Evolutionary conservation across 306 rosid species (phyloP), one percentile per base, ranked within the genome.

Genomic region (Sicyos edulis): DNA sequence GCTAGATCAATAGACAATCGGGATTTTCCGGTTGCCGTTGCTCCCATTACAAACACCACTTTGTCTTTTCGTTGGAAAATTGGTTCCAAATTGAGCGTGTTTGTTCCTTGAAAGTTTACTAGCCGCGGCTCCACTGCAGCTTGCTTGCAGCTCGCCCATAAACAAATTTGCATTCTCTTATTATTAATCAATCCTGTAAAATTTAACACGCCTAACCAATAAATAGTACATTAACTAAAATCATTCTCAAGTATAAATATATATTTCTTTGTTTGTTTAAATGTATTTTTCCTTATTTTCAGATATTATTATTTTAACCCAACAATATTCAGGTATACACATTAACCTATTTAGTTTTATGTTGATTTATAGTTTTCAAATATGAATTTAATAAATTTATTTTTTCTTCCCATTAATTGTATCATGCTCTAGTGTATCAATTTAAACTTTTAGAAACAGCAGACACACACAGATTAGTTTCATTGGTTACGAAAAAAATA

Each of bases 21-120:
- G 11, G 97, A 85, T 68, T 91, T 91, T 3, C 97, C 97, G 22
- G 85, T 82, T 5, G 89, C 97, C 60, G 97, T 91, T 15, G 97
- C 89, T 0, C 97, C 97, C 83, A 88, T 81, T 14, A 91, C 79
- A 9, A 88, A 71, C 5, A 88, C 82, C 1, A 84, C 91, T 80
- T 91, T 91, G 1, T 84, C 88, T 78, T 83, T 84, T 14, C 69
- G 85, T 13, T 80, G 73, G 58, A 83, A 88, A 24, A 85, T 49
- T 0, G 84, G 67, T 7, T 74, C 75, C 73, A 77, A 71, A 67
- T 65, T 77, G 12, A 86, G 63, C 6, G 7, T 58, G 53, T 67
- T 54, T 59, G 54, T 47, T n/a, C 77, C 70, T 71, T 85, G 79
- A 71, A 86, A 83, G 63, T 53, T 77, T 56, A 80, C 77, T 6